Evolutionary conservation across 73 alveolate genomes (phyloP).

Genomic region (Paramecium octaurelia): DNA sequence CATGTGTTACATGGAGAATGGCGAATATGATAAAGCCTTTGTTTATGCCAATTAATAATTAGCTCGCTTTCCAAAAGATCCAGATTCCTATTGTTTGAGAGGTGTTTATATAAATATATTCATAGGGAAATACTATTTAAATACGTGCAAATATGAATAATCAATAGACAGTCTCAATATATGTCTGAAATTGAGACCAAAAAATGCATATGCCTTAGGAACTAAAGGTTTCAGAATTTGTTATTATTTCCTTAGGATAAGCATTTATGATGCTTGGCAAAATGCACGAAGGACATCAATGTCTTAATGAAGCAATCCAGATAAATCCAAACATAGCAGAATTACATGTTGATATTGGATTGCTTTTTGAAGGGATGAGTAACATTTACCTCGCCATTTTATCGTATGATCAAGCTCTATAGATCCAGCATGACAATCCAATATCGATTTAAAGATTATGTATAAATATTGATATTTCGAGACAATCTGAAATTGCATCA

Average conservation of each 20-base stretch:
- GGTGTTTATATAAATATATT: not conserved
- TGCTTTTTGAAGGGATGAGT: not conserved
- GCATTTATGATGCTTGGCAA: not conserved
- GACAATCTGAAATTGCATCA: not conserved
- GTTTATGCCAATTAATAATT: not conserved
- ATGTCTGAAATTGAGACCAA: constrained; percentile 2
- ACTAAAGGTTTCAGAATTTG: not conserved
- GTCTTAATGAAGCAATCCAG: not conserved
- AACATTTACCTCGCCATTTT: not conserved
- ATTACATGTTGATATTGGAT: not conserved
- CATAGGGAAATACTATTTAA: not conserved
- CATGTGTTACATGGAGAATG: not conserved
- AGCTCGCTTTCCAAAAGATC: not conserved
- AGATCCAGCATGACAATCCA: not conserved
- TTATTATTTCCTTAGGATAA: not conserved
- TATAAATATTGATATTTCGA: not conserved
- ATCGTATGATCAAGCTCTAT: not conserved
- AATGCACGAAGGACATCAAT: not conserved
- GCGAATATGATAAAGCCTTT: not conserved
- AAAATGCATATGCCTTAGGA: not conserved
- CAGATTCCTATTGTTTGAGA: not conserved
- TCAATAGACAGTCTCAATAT: constrained; percentile 1
- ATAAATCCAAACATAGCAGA: not conserved
- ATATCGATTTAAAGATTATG: constrained; percentile 6
- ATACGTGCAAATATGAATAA: not conserved